Percentiles rank a stretch among this genome's conserved stretches.
These are phyloP conservation scores for Aureobasidium melanogenum DNA, from an alignment of 2,329 filamentous ascomycete genomes.

Conservation along the genomic window DNA sequence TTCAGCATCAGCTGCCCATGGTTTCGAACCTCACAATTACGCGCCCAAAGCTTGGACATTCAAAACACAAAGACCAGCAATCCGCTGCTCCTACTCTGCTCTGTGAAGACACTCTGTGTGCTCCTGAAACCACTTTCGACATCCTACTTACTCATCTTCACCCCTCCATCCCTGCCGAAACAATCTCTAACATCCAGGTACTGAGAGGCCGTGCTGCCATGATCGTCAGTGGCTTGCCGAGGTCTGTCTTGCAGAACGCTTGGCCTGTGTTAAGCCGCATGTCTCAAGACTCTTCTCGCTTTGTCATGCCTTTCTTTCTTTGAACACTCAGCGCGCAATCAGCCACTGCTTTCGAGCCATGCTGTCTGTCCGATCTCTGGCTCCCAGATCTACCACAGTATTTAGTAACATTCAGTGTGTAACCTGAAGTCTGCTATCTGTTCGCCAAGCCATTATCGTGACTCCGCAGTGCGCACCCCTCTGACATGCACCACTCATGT, in stretches of 20 bases:
- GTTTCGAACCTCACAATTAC: conserved; percentile 1
- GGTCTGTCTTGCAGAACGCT: neutral
- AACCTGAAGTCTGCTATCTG: neutral
- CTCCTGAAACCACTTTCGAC: neutral
- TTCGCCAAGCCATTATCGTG: neutral
- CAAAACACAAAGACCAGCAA: neutral
- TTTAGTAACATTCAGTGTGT: neutral
- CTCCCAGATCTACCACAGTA: neutral
- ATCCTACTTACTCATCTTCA: neutral
- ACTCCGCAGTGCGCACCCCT: neutral
- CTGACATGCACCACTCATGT: neutral
- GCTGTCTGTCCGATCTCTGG: neutral
- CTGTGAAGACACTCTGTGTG: neutral
- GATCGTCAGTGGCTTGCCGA: conserved; percentile 4
- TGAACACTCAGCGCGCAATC: neutral
- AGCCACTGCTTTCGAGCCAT: neutral
- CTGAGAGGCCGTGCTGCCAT: neutral
- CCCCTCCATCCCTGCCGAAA: neutral
- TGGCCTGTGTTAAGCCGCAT: conserved; percentile 1
- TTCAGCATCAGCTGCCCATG: neutral
- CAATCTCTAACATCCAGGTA: neutral
- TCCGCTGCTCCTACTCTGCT: neutral
- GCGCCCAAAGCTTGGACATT: conserved; percentile 1
- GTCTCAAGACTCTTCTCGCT: neutral
- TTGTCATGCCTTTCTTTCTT: neutral